phyloP scores from a whole-genome alignment of 2,329 filamentous ascomycete genomes.

The Coniochaeta sp. region DNA sequence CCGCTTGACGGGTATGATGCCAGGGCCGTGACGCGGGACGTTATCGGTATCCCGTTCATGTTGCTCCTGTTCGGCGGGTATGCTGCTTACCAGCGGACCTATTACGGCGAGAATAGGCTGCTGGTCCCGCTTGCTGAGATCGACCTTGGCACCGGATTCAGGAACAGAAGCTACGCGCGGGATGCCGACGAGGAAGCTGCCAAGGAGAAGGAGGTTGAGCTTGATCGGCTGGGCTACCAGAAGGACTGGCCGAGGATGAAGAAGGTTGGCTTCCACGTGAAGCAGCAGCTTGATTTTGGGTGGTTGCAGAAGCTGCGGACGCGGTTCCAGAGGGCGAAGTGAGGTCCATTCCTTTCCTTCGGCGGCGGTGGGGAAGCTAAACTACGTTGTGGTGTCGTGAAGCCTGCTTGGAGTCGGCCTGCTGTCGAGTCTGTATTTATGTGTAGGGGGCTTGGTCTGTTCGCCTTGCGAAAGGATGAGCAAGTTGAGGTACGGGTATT shows the following conservation, averaged over 20 bases:
- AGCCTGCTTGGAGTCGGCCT: not conserved
- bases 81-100: conserved; percentile 8
- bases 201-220: not conserved
- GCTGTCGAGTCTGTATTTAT: not conserved
- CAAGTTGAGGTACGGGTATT: not conserved
- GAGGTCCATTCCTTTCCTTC: not conserved
- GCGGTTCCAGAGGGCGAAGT: not conserved
- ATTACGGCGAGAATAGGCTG: conserved; percentile 6
- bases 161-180: conserved; percentile 2
- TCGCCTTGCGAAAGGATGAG: not conserved
- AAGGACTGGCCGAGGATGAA: not conserved
- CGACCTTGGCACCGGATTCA: conserved; percentile 14
- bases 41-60: conserved; percentile 19
- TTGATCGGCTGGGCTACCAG: not conserved
- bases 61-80: conserved; percentile 16
- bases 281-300: not conserved
- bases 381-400: not conserved
- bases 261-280: not conserved
- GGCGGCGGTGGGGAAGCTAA: not conserved
- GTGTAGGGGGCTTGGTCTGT: not conserved
- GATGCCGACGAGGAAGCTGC: conserved; percentile 4
- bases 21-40: conserved; percentile 15
- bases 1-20: conserved; percentile 12
- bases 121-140: conserved; percentile 17
- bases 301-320: not conserved